Base-by-base conservation (phyloP, 805 yeast genomes). In the Ogataea parapolymorpha region DNA sequence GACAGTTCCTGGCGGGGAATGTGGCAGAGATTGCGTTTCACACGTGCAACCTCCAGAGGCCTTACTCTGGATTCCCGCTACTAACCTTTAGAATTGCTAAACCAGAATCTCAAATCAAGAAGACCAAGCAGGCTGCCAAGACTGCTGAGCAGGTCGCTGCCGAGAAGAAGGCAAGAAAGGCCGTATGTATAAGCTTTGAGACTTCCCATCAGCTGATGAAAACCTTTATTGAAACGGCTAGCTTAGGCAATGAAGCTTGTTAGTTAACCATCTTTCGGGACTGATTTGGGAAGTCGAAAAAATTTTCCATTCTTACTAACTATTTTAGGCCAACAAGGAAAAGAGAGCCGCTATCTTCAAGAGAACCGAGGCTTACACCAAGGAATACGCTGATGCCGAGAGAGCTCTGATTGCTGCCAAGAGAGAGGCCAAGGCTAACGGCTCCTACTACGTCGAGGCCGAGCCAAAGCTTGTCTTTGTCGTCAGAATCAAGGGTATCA, bases 401-500 rank as follows among this genome's bases (percentile, higher is more conserved):
- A 84, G 93, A 71, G 86, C 93, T 63, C 71, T 85, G 65, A 72
- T 85, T 68, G 75, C 77, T 44, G 95, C 95, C 65, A 82, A 82
- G 80, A 87, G 96, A 74, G 87, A 85, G 56, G 96, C 96, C 61
- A 86, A 85, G 80, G 90, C 91, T 71, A 74, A 81, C 66, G 95
- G 95, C 72, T 82, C 93, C 65, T 86, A 82, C 88, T 90, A 82
- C 79, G 95, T 88, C 63, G 88, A 82, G 66, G 96, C 95, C 72
- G 91, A 90, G 81, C 80, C 82, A 66, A 89, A 87, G 75, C 84
- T 90, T 66, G 95, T 87, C 58, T 88, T 90, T 72, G 95, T 90
- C 67, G 81, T 90, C 72, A 88, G 98, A 85, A 90, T 90, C 83
- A 90, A 90, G 91, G 97, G 97, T 90, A 87, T 90, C 73, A 85